Evolutionary conservation across 192 early-diverging fungal genomes (phyloP).

Genomic region (Gaertneriomyces sp.): DNA sequence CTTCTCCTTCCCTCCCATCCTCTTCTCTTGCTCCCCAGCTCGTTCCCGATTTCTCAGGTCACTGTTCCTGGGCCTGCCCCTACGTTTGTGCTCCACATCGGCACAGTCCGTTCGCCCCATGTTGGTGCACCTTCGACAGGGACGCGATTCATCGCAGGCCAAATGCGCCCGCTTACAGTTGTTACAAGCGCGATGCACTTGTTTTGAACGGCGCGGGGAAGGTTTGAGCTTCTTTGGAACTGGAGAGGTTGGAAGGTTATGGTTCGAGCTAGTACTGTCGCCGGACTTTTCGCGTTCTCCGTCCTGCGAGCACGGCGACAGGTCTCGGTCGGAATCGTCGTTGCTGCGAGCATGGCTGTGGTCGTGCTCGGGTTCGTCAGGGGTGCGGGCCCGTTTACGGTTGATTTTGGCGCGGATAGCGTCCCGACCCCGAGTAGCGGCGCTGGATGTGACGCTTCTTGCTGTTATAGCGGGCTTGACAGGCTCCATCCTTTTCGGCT

Average conservation of each 20-base stretch:
- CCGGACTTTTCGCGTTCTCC: too few species aligned
- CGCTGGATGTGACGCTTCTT: too few species aligned
- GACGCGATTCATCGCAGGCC: constrained; percentile 77
- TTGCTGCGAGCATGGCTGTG: too few species aligned
- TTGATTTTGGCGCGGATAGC: too few species aligned
- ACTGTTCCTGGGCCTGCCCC: constrained; percentile 66
- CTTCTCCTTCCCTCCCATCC: not conserved
- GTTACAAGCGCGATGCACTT: constrained; percentile 84
- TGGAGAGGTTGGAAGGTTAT: not conserved
- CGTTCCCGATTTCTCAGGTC: not conserved
- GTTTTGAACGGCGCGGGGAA: constrained; percentile 27
- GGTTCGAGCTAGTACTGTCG: not conserved
- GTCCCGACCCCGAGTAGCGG: too few species aligned
- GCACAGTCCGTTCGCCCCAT: constrained; percentile 73
- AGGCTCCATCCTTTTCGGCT: too few species aligned
- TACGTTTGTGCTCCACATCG: constrained; percentile 86
- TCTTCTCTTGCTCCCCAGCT: not conserved
- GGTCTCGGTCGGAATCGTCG: too few species aligned
- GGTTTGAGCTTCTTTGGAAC: not conserved
- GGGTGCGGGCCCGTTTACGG: too few species aligned
- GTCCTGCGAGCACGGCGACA: too few species aligned
- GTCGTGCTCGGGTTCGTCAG: too few species aligned
- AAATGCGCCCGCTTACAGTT: constrained; percentile 87
- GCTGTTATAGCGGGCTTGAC: too few species aligned
- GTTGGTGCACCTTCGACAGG: constrained; percentile 74